Evolutionary conservation across 2,329 filamentous ascomycete genomes (phyloP).

Genomic region (Endothia cerciana): DNA sequence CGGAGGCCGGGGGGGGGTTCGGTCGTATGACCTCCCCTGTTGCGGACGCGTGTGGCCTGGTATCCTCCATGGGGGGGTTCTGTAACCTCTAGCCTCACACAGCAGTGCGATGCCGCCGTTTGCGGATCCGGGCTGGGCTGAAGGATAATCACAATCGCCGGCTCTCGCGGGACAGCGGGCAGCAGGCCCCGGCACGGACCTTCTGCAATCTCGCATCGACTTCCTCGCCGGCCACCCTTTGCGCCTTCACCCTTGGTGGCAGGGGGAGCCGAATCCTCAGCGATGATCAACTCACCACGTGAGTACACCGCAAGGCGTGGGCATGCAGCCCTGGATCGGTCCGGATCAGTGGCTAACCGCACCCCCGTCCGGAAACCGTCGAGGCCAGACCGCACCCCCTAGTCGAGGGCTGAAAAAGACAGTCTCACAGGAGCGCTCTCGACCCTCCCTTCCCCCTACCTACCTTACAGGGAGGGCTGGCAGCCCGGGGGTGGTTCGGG

Average conservation of each 20-base stretch:
- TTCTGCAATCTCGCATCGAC: neutral
- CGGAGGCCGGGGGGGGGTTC: neutral
- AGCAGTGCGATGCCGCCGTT: neutral
- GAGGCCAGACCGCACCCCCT: too few relatives aligned
- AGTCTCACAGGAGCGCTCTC: neutral
- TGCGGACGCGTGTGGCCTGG: neutral
- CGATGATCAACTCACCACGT: too few relatives aligned
- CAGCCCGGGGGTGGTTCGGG: neutral
- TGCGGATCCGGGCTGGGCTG: neutral
- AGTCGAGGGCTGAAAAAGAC: too few relatives aligned
- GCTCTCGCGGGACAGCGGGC: neutral
- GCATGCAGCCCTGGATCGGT: too few relatives aligned
- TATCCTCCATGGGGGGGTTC: neutral
- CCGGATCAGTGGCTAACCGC: too few relatives aligned
- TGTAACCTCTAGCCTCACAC: neutral
- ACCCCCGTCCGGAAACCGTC: too few relatives aligned
- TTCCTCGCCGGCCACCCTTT: neutral
- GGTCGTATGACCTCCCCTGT: neutral
- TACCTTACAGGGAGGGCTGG: neutral
- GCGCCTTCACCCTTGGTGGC: neutral
- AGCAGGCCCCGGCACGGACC: constrained; percentile 7
- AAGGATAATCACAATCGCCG: neutral
- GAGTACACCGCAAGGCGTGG: too few relatives aligned
- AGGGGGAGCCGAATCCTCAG: too few relatives aligned
- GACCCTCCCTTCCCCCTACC: neutral